These are phyloP conservation scores for Lachnellula subtilissima DNA, from an alignment of 2,329 filamentous ascomycete species.

Conservation along the genomic window DNA sequence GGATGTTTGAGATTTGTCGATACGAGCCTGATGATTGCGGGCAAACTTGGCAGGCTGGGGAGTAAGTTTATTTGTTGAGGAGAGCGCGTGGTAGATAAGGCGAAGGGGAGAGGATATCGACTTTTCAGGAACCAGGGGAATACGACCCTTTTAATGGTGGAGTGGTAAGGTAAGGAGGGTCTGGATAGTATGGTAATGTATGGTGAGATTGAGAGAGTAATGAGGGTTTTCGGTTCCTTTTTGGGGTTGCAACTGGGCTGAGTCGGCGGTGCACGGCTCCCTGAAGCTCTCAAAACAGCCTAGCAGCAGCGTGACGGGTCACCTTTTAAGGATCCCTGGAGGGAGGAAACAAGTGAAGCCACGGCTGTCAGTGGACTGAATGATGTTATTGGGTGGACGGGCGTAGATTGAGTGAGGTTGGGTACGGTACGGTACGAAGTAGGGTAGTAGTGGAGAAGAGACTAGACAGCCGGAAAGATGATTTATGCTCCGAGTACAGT, in stretches of 20 bases:
- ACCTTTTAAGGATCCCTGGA: slow-evolving; percentile 1
- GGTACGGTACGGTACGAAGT: too few relatives aligned
- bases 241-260: slow-evolving; percentile 10
- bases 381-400: neutral
- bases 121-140: slow-evolving; percentile 1
- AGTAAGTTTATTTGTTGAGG: slow-evolving; percentile 5
- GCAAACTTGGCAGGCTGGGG: slow-evolving; percentile 17
- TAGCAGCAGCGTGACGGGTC: slow-evolving; percentile 2
- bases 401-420: neutral
- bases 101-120: neutral
- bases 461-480: too few relatives aligned
- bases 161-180: neutral
- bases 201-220: neutral
- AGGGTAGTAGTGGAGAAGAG: too few relatives aligned
- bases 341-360: neutral
- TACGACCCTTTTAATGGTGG: neutral
- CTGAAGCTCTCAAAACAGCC: slow-evolving; percentile 4
- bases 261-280: slow-evolving; percentile 6
- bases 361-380: too few relatives aligned
- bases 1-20: slow-evolving; percentile 17
- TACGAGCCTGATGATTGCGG: slow-evolving; percentile 22
- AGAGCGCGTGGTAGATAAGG: neutral
- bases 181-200: neutral
- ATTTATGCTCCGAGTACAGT: too few relatives aligned
- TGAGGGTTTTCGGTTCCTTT: neutral